Base-by-base conservation (phyloP, 2,329 filamentous ascomycete species). In the Beauveria pseudobassiana region DNA sequence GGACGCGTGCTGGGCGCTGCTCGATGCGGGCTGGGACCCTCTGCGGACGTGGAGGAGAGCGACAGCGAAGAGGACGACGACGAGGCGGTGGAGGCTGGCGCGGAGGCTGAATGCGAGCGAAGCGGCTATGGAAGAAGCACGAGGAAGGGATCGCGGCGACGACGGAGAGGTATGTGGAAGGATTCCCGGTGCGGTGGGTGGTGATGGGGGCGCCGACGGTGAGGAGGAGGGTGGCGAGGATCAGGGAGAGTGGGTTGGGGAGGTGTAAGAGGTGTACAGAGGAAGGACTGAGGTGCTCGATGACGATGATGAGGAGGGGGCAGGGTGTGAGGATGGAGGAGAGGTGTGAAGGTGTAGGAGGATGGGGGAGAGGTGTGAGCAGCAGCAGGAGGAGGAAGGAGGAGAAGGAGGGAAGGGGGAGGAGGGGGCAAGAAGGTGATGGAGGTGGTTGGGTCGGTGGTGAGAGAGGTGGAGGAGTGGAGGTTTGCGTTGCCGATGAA, bases 141-240 rank as follows among this genome's bases (percentile, higher is more conserved):
- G 9, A 14, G 24, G n/a, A 48, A 50, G 43, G 62, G 28, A 57
- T 65, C 1, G 18, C 30, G 24, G 59, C 40, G 9, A 45, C 46
- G 7, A 61, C 65, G 46, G 61, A 64, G 30, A 63, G 61, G n/a
- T 74, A 74, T 53, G 48, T 72, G 5, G 69, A 73, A 6, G 71
- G 72, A 2, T 60, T 68, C 3, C 71, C 72, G 0, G 63, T 63
- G 40, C 68, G 68, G 40, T 52, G 67, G 3, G 30, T 65, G 4
- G 20, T 28, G 26, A 28, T 60, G 1, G 51, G 63, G 5, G 63
- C 65, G 34, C 68, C 64, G 6, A 46, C 63, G 40, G 51, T 72
- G 43, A 34, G 49, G 42, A 28, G 52, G 14, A 56, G 52, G 24
- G 9, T 26, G 22, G 9, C 2, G 30, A 42, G 40, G 5, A 42